Base-by-base conservation (phyloP, 2,329 filamentous ascomycete species). In the Hyphodiscus sp. region DNA sequence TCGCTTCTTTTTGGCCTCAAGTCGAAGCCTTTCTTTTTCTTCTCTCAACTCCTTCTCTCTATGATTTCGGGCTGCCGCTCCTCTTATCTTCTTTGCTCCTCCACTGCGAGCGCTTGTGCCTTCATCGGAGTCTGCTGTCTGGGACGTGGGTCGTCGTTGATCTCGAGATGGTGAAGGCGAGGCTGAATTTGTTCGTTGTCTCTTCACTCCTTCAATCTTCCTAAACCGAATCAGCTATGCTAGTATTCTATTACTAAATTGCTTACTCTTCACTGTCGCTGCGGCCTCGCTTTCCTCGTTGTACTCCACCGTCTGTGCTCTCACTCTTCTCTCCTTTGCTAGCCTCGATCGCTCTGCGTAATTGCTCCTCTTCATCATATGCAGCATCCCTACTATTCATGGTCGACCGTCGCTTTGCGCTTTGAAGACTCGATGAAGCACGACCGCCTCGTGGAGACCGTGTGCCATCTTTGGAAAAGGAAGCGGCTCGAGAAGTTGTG, bases 361-460 rank as follows among this genome's bases (percentile, higher is more conserved):
- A 71, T 65, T 91, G 85, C 68, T 95, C 90, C 63, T 95, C 91
- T 71, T 99, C 94, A 60, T 97, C 91, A 64, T 97, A 97, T 20
- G 91, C 92, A 43, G 92, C 91, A 69, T 91, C 87, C 58, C 92
- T 84, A 69, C 94, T 99, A 67, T 97, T 96, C 90, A 97, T 96
- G 7, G 94, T 99, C 19, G 91, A 96, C 26, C 94, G 82, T 55
- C 94, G 83, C 69, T 96, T 97, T 41, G 71, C 70, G 55, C 64
- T 65, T 50, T 67, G 65, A 29, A 65, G 55, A 50, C 64, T 67
- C 51, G 75, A 76, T 51, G 75, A 75, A 47, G 63, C 64, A 41
- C 76, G 81, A 59, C 73, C 80, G 67, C 74, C 76, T 62, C 76
- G 79, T 54, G 75, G 78, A 23, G 73, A 83, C 64, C 71, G 77